A percentile compares a stretch with the other conserved stretches of the same genome.
phyloP scores from a whole-genome alignment of 176 grass and related monocot genomes.

The Sorghum bicolor region DNA sequence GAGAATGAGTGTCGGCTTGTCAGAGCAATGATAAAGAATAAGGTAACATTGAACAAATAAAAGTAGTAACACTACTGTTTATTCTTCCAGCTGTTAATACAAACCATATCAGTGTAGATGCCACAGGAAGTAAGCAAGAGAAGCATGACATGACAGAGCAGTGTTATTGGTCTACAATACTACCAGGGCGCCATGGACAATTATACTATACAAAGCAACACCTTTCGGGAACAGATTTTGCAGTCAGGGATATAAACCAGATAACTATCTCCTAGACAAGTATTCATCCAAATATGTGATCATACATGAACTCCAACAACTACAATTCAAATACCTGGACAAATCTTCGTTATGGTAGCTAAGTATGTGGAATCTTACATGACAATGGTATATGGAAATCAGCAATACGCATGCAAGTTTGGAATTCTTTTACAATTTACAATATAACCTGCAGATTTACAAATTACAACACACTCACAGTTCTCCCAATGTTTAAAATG shows the following conservation, averaged over 20 bases:
- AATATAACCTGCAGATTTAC: not conserved
- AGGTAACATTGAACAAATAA: not conserved
- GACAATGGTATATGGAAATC: not conserved
- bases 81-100: not conserved
- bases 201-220: conserved; percentile 8
- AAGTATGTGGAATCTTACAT: not conserved
- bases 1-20: not conserved
- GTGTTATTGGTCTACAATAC: not conserved
- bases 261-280: not conserved
- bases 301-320: not conserved
- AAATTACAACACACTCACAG: too few relatives aligned
- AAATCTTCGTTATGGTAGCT: not conserved
- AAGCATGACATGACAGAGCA: not conserved
- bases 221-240: not conserved
- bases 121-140: not conserved
- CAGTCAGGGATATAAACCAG: not conserved
- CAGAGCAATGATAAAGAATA: not conserved
- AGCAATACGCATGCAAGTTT: not conserved
- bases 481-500: not conserved
- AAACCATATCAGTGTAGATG: not conserved
- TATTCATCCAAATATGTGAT: conserved; percentile 8
- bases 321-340: not conserved
- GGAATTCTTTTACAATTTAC: not conserved
- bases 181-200: not conserved
- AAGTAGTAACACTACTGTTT: not conserved